Base-by-base conservation (phyloP, 2,329 filamentous ascomycete genomes). In the Penicillium sp. region DNA sequence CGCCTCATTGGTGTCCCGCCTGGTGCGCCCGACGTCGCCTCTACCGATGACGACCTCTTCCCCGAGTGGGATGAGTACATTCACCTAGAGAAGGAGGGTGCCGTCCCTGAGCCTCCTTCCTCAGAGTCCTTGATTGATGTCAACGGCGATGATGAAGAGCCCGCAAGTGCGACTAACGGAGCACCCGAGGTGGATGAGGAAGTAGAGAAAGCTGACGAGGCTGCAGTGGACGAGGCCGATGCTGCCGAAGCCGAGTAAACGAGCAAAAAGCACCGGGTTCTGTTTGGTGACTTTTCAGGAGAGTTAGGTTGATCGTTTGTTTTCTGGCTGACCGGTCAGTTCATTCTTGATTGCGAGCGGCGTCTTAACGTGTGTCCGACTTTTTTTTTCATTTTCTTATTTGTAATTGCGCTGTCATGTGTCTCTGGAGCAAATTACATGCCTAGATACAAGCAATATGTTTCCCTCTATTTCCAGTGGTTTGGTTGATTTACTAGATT, bases 21-120 rank as follows among this genome's bases (percentile, higher is more conserved):
- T 0, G 88, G 90, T 66, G 90, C 92, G 59, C 77, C 77, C 3
- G 82, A 83, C 59, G 60, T 68, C 36, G 57, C 63, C n/a, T 61
- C 65, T 15, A 79, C 80, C 7, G 83, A 86, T 60, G 89, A 89
- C 41, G 93, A 96, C 3, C 83, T 99, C 66, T 99, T 99, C 78
- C 93, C 93, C 0, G 91, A 97, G 70, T 99, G 94, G 94, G 90
- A 96, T 5, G 89, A 94, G 75, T 97, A 91, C 81, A 73, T 97
- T 66, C 83, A 84, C 70, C 73, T 96, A 61, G 94, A 97, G 79
- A 84, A 83, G 58, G 87, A 92, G 67, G 89, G 89, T 3, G 81
- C 80, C 4, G 71, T 77, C 63, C 57, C 75, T 64, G 61, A 79
- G 69, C 67, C 71, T 56, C 65, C 73, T 59, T 68, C 71, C 21